Evolutionary conservation across 768 basidiomycete species (phyloP).

Genomic region (Exidia glandulosa): DNA sequence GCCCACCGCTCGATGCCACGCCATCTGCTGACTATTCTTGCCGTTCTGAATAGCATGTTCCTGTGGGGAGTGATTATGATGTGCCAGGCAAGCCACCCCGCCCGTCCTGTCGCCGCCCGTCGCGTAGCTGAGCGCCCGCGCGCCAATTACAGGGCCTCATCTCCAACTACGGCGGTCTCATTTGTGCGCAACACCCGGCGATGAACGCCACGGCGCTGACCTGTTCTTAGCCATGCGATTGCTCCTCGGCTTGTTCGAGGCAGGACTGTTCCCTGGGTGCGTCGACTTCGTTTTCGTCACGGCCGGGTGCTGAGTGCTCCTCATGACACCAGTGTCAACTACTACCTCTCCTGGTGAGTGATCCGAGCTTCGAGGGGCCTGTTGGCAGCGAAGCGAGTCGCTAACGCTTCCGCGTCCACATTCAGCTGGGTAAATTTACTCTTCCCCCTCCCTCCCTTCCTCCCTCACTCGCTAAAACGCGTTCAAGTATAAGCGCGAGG

Average conservation of each 20-base stretch:
- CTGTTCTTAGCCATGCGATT: constrained; percentile 47
- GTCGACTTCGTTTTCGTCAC: constrained; percentile 34
- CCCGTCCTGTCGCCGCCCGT: background rate
- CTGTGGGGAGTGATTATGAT: constrained; percentile 73
- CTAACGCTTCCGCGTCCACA: constrained; percentile 7
- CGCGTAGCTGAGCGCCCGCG: background rate
- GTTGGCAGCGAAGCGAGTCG: constrained; percentile 2
- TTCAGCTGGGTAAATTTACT: too few relatives aligned
- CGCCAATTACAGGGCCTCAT: constrained; percentile 49
- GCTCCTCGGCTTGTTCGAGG: constrained; percentile 67
- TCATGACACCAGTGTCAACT: constrained; percentile 7
- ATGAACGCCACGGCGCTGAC: background rate
- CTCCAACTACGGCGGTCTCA: constrained; percentile 54
- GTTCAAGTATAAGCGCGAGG: constrained; percentile 66
- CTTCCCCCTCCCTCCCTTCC: too few relatives aligned
- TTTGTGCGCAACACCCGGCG: constrained; percentile 33
- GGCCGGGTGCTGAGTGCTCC: too few relatives aligned
- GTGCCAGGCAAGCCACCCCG: background rate
- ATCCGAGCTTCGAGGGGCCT: background rate
- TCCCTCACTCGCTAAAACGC: too few relatives aligned
- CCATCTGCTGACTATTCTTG: background rate
- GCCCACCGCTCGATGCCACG: background rate
- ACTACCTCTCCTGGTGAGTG: constrained; percentile 56
- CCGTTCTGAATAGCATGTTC: constrained; percentile 33
- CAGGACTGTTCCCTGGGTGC: constrained; percentile 49